Percentiles rank a stretch among this genome's conserved stretches.
phyloP scores from a whole-genome alignment of 1,139 yeast species.

The Magnusiomyces suaveolens region DNA sequence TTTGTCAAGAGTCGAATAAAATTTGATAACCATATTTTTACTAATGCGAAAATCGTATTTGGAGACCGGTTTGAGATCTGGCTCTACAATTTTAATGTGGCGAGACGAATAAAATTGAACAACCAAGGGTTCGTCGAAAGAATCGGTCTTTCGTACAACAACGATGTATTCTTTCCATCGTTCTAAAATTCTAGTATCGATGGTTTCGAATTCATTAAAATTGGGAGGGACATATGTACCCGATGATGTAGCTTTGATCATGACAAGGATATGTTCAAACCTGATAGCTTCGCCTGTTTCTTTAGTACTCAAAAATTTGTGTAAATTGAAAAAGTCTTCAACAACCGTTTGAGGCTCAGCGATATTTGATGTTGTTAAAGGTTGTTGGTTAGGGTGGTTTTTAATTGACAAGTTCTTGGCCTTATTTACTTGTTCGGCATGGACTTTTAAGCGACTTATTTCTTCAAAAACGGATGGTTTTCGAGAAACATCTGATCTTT shows the following conservation, averaged over 20 bases:
- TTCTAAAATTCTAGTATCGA: conserved; percentile 49
- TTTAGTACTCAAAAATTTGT: conserved; percentile 13
- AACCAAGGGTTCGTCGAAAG: conserved; percentile 40
- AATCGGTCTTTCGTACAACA: conserved; percentile 52
- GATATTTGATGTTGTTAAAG: not conserved
- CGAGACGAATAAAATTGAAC: conserved; percentile 53
- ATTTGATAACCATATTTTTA: conserved; percentile 35
- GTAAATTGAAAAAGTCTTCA: not conserved
- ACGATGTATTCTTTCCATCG: conserved; percentile 70
- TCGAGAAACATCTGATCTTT: not conserved
- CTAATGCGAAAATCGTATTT: conserved; percentile 21
- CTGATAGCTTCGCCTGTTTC: conserved; percentile 54
- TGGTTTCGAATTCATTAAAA: conserved; percentile 41
- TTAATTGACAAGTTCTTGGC: not conserved
- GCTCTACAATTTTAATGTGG: conserved; percentile 31
- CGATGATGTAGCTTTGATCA: conserved; percentile 39
- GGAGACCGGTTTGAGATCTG: conserved; percentile 26
- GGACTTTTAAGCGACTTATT: not conserved
- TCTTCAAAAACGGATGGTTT: not conserved
- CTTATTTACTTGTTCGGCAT: not conserved
- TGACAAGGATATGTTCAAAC: conserved; percentile 55
- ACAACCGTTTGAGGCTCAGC: not conserved
- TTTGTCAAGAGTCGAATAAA: conserved; percentile 62
- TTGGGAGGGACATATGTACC: conserved; percentile 24
- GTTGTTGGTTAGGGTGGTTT: not conserved